Conservation (phyloP, 805 yeast species). For the Kregervanrija fluxuum region DNA sequence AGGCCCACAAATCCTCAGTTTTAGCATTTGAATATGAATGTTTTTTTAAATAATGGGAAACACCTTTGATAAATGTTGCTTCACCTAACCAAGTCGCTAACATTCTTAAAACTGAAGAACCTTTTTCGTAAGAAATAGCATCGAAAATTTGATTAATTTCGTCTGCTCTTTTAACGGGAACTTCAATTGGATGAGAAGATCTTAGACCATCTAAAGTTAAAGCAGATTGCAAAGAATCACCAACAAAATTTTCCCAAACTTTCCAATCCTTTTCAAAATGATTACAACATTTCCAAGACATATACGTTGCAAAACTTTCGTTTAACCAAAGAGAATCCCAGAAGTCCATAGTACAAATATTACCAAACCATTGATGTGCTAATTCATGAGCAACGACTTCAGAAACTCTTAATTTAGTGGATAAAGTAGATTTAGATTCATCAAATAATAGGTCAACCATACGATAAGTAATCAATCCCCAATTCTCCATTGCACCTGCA, state of each 20-base stretch:
- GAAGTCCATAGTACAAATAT: slow-evolving; percentile 87
- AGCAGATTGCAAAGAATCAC: slow-evolving; percentile 48
- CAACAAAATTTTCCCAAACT: slow-evolving; percentile 55
- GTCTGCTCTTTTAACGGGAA: slow-evolving; percentile 73
- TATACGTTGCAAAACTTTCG: slow-evolving; percentile 89
- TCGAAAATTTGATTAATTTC: slow-evolving; percentile 82
- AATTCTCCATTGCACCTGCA: slow-evolving; percentile 90
- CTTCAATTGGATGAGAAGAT: slow-evolving; percentile 78
- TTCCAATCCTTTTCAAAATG: slow-evolving; percentile 76
- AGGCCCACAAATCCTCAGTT: slow-evolving; percentile 66
- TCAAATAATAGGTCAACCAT: slow-evolving; percentile 47
- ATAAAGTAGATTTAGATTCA: slow-evolving; percentile 38
- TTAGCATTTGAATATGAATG: slow-evolving; percentile 66
- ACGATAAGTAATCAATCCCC: slow-evolving; percentile 76
- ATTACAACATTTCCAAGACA: slow-evolving; percentile 66
- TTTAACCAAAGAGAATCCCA: slow-evolving; percentile 91
- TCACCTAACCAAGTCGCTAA: slow-evolving; percentile 65
- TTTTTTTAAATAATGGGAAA: slow-evolving; percentile 56
- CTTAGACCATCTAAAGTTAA: slow-evolving; percentile 50
- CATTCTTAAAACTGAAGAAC: slow-evolving; percentile 74
- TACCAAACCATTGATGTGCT: slow-evolving; percentile 94
- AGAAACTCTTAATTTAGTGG: slow-evolving; percentile 63
- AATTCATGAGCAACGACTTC: slow-evolving; percentile 82
- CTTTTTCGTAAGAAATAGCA: slow-evolving; percentile 75
- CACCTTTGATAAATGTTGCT: slow-evolving; percentile 66